Conservation (phyloP, 2,329 filamentous ascomycete species). For the Cordyceps cicadae region DNA sequence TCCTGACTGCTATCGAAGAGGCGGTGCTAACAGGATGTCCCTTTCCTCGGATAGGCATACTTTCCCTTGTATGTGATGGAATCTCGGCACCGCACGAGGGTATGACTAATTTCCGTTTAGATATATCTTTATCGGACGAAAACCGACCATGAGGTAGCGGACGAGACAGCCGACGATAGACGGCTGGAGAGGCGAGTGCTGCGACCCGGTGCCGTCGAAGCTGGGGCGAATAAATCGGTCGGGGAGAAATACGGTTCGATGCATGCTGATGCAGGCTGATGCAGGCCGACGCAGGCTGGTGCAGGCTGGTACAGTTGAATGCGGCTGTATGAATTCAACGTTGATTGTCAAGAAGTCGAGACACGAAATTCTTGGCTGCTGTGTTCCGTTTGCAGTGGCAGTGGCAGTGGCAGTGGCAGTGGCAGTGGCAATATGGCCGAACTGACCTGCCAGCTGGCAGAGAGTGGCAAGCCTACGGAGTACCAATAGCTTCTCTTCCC, state of each 20-base stretch:
- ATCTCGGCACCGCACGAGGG: neutral
- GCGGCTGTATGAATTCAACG: no score
- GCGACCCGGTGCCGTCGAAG: neutral
- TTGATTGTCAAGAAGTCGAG: neutral
- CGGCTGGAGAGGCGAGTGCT: neutral
- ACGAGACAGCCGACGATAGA: neutral
- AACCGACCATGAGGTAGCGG: constrained; percentile 27
- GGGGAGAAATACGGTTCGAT: neutral
- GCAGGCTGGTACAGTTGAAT: no score
- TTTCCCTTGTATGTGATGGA: constrained; percentile 47
- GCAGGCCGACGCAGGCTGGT: no score
- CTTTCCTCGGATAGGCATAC: constrained; percentile 38
- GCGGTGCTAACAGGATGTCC: neutral
- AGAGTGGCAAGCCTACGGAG: neutral
- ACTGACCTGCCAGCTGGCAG: constrained; percentile 1
- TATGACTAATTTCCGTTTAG: constrained; percentile 24
- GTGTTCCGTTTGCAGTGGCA: neutral
- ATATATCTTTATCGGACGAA: constrained; percentile 56
- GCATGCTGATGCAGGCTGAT: no score
- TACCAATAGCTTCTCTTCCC: neutral
- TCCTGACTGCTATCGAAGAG: neutral
- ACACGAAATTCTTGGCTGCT: neutral
- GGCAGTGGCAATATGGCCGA: neutral
- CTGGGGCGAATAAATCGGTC: neutral
- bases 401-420: no score